Evolutionary conservation across 2,329 filamentous ascomycete species (phyloP).

Genomic region (Fusarium sp.): DNA sequence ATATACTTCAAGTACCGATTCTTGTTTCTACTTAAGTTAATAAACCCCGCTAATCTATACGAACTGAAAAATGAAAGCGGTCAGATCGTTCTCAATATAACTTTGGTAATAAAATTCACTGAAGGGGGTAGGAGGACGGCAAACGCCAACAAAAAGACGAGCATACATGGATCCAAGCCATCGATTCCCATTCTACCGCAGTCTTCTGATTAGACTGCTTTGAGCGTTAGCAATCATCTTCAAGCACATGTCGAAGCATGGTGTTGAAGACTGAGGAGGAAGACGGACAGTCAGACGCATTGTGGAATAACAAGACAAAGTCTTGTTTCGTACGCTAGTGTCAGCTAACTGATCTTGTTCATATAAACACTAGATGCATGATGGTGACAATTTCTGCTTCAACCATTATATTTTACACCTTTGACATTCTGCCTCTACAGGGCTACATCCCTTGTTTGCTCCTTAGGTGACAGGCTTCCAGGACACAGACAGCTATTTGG

Average conservation of each 20-base stretch:
- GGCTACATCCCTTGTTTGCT: background rate
- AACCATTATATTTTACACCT: background rate
- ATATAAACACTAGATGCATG: background rate
- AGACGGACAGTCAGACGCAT: background rate
- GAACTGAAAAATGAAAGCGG: background rate
- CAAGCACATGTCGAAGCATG: background rate
- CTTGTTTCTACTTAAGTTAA: background rate
- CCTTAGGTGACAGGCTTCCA: background rate
- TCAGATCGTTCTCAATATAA: background rate
- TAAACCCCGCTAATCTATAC: too few relatives aligned
- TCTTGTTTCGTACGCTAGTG: background rate
- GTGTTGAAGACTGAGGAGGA: background rate
- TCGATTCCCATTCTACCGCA: background rate
- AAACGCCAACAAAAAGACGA: background rate
- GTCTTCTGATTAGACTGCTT: background rate
- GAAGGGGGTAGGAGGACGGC: background rate
- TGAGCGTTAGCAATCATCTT: background rate
- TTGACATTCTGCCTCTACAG: background rate
- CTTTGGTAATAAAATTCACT: background rate
- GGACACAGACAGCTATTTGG: conserved; percentile 24
- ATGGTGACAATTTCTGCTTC: background rate
- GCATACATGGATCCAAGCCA: background rate
- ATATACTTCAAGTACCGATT: too few relatives aligned
- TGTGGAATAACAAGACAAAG: background rate
- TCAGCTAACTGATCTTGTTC: background rate